Evolutionary conservation across 73 alveolate genomes (phyloP).

Genomic region (Paramecium caudatum): DNA sequence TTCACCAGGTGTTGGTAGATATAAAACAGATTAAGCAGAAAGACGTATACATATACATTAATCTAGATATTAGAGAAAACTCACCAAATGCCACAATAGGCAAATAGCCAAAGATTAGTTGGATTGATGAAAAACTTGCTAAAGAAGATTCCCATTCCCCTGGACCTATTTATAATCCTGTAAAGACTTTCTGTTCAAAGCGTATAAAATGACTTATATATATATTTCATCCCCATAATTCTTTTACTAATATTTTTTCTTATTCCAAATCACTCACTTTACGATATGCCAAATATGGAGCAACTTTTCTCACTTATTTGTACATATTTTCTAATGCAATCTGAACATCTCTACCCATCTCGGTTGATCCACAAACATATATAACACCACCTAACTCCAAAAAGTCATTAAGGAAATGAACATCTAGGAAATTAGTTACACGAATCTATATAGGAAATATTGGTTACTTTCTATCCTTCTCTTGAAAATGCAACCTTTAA

Average conservation of each 20-base stretch:
- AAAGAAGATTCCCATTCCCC: slow-evolving; percentile 61
- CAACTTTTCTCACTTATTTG: slow-evolving; percentile 41
- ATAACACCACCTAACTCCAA: slow-evolving; percentile 54
- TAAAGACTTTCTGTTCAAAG: slow-evolving; percentile 62
- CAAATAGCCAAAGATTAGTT: slow-evolving; percentile 52
- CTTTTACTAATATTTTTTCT: slow-evolving; percentile 51
- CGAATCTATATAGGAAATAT: slow-evolving; percentile 59
- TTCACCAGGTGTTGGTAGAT: slow-evolving; percentile 69
- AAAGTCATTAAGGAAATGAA: slow-evolving; percentile 53
- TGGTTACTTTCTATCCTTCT: slow-evolving; percentile 76
- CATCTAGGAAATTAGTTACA: slow-evolving; percentile 81
- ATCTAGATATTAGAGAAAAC: slow-evolving; percentile 25
- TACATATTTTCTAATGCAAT: slow-evolving; percentile 63
- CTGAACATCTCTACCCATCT: slow-evolving; percentile 68
- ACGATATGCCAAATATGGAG: slow-evolving; percentile 71
- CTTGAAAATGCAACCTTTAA: slow-evolving; percentile 84
- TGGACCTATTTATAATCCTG: slow-evolving; percentile 66
- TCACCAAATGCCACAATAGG: slow-evolving; percentile 47
- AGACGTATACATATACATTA: neutral
- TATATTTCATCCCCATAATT: slow-evolving; percentile 75
- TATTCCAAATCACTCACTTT: slow-evolving; percentile 68
- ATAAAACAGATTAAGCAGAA: slow-evolving; percentile 29
- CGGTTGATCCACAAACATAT: slow-evolving; percentile 73
- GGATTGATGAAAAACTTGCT: slow-evolving; percentile 58
- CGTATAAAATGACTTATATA: slow-evolving; percentile 8